Evolutionary conservation across 768 basidiomycete species (phyloP).

Genomic region (Lactifluus rugatus): DNA sequence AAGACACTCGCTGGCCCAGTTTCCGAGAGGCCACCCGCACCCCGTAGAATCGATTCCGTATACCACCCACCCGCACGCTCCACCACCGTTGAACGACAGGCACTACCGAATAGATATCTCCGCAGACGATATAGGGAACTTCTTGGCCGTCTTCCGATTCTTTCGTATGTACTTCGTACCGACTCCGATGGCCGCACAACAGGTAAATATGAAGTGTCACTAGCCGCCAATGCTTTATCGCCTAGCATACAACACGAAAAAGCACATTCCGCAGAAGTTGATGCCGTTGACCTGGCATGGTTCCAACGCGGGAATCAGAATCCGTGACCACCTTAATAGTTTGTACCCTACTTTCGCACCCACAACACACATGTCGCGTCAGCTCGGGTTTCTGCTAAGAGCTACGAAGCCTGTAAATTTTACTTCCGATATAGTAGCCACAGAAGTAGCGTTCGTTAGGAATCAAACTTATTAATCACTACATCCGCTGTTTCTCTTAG

Average conservation of each 20-base stretch:
- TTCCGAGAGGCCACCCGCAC: slow-evolving; percentile 14
- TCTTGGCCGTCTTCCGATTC: slow-evolving; percentile 48
- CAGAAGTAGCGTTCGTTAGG: neutral
- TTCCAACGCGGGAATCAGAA: slow-evolving; percentile 13
- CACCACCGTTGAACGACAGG: neutral
- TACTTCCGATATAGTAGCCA: neutral
- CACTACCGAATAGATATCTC: slow-evolving; percentile 24
- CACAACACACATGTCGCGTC: neutral
- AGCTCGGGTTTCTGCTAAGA: neutral
- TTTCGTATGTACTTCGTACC: slow-evolving; percentile 22
- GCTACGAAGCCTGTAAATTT: too few species aligned
- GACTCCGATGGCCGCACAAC: neutral
- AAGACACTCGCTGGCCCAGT: slow-evolving; percentile 34
- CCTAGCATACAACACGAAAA: neutral
- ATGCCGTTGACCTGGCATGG: slow-evolving; percentile 31
- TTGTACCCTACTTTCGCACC: too few species aligned
- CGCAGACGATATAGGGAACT: slow-evolving; percentile 49
- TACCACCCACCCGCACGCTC: neutral
- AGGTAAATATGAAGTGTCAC: slow-evolving; percentile 26
- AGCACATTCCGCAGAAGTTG: slow-evolving; percentile 21
- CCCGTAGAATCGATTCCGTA: slow-evolving; percentile 4
- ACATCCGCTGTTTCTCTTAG: neutral
- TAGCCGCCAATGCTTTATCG: slow-evolving; percentile 27
- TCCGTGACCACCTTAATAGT: neutral
- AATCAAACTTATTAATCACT: neutral